Evolutionary conservation across 495 filamentous ascomycete genomes (phyloP), one percentile per base, ranked within the genome.

Genomic region (Daldinia loculata): DNA sequence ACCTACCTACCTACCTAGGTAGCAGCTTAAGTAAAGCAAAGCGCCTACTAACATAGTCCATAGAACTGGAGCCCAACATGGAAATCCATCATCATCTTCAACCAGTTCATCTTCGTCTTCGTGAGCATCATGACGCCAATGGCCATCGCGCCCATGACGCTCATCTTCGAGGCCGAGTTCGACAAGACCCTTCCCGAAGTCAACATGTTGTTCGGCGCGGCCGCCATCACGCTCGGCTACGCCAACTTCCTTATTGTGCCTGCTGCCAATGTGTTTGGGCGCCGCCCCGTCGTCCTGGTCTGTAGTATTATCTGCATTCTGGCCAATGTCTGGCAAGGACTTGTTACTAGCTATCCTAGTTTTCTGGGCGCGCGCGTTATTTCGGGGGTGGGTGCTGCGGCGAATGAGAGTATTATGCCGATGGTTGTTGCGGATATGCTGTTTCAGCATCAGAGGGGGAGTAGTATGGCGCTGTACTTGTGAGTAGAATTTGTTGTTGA

Each of bases 201-300:
- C 19, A 80, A 81, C 36, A 79, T 85, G 61, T 79, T 87, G 32
- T 74, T 87, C 29, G 88, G 89, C n/a, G 82, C 89, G 8, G 85
- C 84, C 51, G 90, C 89, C 59, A 74, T 90, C 30, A 85, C 89
- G 0, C 79, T 90, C 1, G 89, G 88, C 0, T 89, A 89, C 67
- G 87, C 86, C 61, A 90, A 89, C 63, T 90, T 89, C 76, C 80
- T 90, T 71, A 88, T 87, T 85, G 85, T 89, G 55, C 88, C 89
- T 3, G 80, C 90, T 5, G 85, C 85, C 52, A 86, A 85, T 2
- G 79, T 85, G 6, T 87, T 86, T 56, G 89, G 88, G 22, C 80
- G 89, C 36, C 82, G 88, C 15, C 84, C 86, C 0, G 88, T 88
- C 32, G 81, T 87, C 63, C 82, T 91, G 29, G 75, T 83, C 65